Evolutionary conservation across 108 stramenopile species (phyloP).

Genomic region (Nannochloropsis gaditana): DNA sequence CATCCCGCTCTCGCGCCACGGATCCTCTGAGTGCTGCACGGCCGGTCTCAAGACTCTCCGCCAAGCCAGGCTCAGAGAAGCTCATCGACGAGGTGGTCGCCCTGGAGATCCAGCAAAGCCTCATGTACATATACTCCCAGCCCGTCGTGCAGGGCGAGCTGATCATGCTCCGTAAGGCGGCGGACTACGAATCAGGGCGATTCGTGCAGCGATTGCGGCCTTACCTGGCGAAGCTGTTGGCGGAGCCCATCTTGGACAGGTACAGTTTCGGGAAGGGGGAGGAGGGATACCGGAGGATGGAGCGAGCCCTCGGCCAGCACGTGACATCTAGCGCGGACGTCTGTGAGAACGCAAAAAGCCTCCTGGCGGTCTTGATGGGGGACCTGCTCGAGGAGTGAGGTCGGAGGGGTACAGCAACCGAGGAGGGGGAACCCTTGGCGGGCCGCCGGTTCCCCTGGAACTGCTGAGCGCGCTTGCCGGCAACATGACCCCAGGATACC

Average conservation of each 20-base stretch:
- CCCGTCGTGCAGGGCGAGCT: neutral
- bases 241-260: neutral
- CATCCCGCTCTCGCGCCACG: neutral
- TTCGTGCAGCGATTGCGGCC: conserved; percentile 1
- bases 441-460: no score
- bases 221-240: neutral
- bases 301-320: neutral
- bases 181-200: neutral
- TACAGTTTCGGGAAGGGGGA: neutral
- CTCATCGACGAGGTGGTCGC: neutral
- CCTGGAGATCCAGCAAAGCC: neutral
- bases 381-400: conserved; percentile 1
- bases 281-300: neutral
- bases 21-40: neutral
- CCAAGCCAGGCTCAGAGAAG: neutral
- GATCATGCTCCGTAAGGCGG: neutral
- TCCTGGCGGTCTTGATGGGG: neutral
- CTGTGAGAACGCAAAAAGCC: neutral
- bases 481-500: no score
- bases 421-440: no score
- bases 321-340: neutral
- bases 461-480: no score
- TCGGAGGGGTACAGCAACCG: neutral
- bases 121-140: neutral
- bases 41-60: neutral